Evolutionary conservation across 192 early-diverging fungal species (phyloP), one percentile per base, ranked within the genome.

Genomic region (Coemansia sp.): DNA sequence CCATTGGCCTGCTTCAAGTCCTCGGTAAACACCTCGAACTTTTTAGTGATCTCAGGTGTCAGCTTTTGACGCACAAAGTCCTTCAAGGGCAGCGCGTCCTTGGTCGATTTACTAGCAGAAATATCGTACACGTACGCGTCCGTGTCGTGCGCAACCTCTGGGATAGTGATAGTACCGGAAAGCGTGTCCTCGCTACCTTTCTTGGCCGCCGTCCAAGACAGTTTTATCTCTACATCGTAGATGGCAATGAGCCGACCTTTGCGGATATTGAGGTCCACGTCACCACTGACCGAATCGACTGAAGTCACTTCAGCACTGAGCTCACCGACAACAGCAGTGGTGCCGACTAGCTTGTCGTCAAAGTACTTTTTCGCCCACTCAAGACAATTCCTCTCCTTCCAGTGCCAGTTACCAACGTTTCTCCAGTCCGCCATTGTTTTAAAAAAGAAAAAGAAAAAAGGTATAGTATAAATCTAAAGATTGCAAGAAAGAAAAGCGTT

Each of bases 201-300:
- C 62, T 75, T 85, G 57, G 69, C 62, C 13, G 68, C 72, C 24
- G 53, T 85, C 92, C 95, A 99, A 24, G 84, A 76, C 22, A 94
- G 64, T 39, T 88, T 92, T 74, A 99, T 76, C 27, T 84, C 85
- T 12, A 99, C 83, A 69, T 97, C 97, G 83, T 88, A 97, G 72
- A 99, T 95, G 50, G 95, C 92, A 55, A 99, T 95, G 43, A 99
- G 84, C 77, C 95, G 94, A 38, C 96, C 95, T 80, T 99, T 99
- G 70, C 97, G 89, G 83, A 96, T 93, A 85, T 95, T 97, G 70
- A 99, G 83, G 53, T 97, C 94, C 10, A 89, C 92, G 80, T 99
- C 97, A 38, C 97, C 97, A 5, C 73, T 86, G 29, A 95, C 88
- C 2, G 87, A 85, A 62, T 81, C 73, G 20, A 97, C 84, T 16